Percentiles rank a stretch among this genome's conserved stretches.
These are phyloP conservation scores for Calonectria crousiana DNA, from an alignment of 2,329 filamentous ascomycete species.

Conservation along the genomic window DNA sequence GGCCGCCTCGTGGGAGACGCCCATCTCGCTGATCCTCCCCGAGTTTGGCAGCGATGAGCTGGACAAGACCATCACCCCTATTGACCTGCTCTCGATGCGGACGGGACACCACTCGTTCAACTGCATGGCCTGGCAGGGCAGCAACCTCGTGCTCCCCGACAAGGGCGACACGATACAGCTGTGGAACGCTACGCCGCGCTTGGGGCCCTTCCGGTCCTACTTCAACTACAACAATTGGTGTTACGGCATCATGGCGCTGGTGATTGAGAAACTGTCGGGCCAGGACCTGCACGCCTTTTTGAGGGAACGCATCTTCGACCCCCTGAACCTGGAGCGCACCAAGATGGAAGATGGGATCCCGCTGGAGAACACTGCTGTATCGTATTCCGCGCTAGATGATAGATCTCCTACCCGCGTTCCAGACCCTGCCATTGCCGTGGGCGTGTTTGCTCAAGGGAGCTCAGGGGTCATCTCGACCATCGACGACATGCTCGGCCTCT, in stretches of 20 bases:
- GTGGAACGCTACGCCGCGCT: constrained; percentile 4
- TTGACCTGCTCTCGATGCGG: constrained; percentile 10
- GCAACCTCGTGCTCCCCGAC: background rate
- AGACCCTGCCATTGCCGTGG: background rate
- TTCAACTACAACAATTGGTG: constrained; percentile 13
- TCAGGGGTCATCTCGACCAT: constrained; percentile 11
- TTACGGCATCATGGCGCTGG: constrained; percentile 2
- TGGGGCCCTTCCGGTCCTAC: background rate
- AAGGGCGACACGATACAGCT: background rate
- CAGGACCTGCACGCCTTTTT: background rate
- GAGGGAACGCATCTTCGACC: constrained; percentile 1
- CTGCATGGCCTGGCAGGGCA: constrained; percentile 8
- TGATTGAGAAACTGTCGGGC: background rate
- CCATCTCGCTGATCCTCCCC: background rate
- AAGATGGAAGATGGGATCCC: constrained; percentile 2
- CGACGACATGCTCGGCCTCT: constrained; percentile 9
- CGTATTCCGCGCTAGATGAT: background rate
- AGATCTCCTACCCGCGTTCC: background rate
- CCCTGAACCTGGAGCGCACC: background rate
- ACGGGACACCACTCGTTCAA: background rate
- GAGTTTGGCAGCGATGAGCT: background rate
- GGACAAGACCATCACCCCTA: background rate
- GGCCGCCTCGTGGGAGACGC: background rate
- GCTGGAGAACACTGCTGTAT: background rate
- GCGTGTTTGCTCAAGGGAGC: background rate